Base-by-base conservation (phyloP, 179 eudicot species). In the Beta corolliflora region DNA sequence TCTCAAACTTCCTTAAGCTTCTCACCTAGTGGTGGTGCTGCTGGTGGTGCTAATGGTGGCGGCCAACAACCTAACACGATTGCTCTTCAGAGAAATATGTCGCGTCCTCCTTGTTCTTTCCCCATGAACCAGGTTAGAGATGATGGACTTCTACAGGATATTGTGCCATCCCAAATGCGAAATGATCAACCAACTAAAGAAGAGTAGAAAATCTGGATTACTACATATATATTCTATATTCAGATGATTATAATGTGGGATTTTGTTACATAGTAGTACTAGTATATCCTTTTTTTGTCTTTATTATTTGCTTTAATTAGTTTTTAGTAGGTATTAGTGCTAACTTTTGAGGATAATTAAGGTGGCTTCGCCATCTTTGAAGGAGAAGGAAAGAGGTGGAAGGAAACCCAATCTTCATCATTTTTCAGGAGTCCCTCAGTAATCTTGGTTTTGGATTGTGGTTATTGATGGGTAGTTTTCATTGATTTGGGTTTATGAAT, bases 61-160 rank as follows among this genome's bases (percentile, higher is more conserved):
- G 55, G 41, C 5, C 65, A 52, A 53, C 75, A 67, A 21, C 25
- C 48, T 59, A 63, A 60, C 52, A 10, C 78, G 15, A 75, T 36
- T 13, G 44, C 45, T 21, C 44, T 50, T 16, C 50, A 76, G 36
- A 48, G 19, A 36, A 13, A 58, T 46, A 44, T 50, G 41, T 36
- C 41, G 64, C 16, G 60, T 31, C 58, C 65, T 16, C 66, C 67
- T 68, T 75, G 82, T 45, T 81, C 89, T 23, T 44, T 84, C 18
- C 73, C 89, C 9, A 54, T 83, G 41, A 76, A 88, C 72, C 72
- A 85, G 46, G 77, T 76, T 31, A 86, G 86, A 71, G 94, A 90
- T 75, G 85, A 89, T 79, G 98, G 98, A 3, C 94, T 93, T 67
- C 89, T 93, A 11, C 89, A 93, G 61, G 98, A 93, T 79, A 88